Percentiles rank a stretch among this genome's conserved stretches.
Conservation (phyloP, 345 rosid species). For the Camelina sativa region DNA sequence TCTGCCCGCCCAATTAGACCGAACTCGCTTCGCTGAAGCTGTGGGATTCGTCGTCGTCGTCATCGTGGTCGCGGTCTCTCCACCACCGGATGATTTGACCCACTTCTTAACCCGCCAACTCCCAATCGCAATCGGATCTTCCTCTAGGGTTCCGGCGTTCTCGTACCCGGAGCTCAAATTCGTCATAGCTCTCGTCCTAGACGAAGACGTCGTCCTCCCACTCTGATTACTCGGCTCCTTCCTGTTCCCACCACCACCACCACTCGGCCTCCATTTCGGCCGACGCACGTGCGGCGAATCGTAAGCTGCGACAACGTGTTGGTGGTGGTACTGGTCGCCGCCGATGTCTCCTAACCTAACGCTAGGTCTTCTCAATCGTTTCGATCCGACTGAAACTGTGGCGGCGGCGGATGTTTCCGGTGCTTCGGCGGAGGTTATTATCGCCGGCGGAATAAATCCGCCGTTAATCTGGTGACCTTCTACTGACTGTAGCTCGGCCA, state of each 20-base stretch:
- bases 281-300: conserved; percentile 62
- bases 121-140: conserved; percentile 65
- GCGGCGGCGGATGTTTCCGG: conserved; percentile 44
- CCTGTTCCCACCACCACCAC: conserved; percentile 36
- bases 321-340: conserved; percentile 61
- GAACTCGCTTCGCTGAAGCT: conserved; percentile 51
- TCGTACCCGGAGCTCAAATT: conserved; percentile 53
- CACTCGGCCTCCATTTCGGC: conserved; percentile 42
- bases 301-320: conserved; percentile 38
- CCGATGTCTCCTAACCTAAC: conserved; percentile 94
- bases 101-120: conserved; percentile 65
- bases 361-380: conserved; percentile 87
- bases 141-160: conserved; percentile 61
- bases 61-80: not conserved
- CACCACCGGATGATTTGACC: conserved; percentile 34
- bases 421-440: conserved; percentile 48
- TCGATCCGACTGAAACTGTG: conserved; percentile 58
- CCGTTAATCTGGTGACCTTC: conserved; percentile 60
- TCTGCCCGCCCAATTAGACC: conserved; percentile 72
- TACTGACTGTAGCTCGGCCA: conserved; percentile 65
- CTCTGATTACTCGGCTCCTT: conserved; percentile 38
- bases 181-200: conserved; percentile 66
- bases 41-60: not conserved
- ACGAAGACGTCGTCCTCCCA: conserved; percentile 44
- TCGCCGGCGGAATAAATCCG: conserved; percentile 40